These are phyloP conservation scores for Meira miltonrushii DNA, from an alignment of 1,284 basidiomycete genomes.

Conservation along the genomic window DNA sequence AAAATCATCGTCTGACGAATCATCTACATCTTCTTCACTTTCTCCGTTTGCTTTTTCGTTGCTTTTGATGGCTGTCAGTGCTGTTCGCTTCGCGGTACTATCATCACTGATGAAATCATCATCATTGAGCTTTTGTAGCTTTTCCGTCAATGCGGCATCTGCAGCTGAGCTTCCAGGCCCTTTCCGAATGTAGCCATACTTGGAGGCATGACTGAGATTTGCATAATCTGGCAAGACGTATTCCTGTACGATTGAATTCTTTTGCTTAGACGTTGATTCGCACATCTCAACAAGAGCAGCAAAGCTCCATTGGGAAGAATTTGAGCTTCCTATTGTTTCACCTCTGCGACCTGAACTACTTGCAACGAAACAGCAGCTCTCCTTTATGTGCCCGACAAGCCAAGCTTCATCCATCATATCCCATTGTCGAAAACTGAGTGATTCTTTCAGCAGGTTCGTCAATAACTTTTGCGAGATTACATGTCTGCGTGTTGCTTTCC, in stretches of 20 bases:
- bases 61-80: background rate
- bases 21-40: constrained; percentile 13
- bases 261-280: constrained; percentile 59
- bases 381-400: constrained; percentile 85
- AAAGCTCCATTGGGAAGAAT: constrained; percentile 57
- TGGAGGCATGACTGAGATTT: constrained; percentile 30
- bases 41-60: constrained; percentile 1
- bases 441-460: constrained; percentile 88
- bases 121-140: background rate
- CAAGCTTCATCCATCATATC: constrained; percentile 95
- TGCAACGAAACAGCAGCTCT: constrained; percentile 74
- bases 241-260: constrained; percentile 71
- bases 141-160: background rate
- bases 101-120: constrained; percentile 7
- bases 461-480: constrained; percentile 89
- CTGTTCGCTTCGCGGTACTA: background rate
- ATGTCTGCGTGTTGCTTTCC: constrained; percentile 59
- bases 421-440: constrained; percentile 90
- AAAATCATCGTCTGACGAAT: constrained; percentile 25
- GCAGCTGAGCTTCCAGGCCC: background rate
- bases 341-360: constrained; percentile 13
- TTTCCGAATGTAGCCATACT: constrained; percentile 1
- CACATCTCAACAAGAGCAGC: constrained; percentile 62
- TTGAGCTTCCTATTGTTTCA: background rate
- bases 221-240: constrained; percentile 85